phyloP scores from a whole-genome alignment of 441 rosid species.

The Pelargonium myrrhifolium region DNA sequence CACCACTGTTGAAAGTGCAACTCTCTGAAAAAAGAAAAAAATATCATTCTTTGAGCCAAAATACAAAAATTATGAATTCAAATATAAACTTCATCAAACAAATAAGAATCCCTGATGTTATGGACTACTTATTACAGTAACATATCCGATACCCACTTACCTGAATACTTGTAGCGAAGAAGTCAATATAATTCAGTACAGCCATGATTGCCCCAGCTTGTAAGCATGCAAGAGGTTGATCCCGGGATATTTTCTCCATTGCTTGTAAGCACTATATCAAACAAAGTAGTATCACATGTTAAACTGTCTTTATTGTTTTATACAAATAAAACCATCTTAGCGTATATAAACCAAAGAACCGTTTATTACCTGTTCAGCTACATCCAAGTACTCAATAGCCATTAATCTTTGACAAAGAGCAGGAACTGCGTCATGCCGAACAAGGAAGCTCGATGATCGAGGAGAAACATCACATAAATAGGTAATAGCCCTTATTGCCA shows the following conservation, averaged over 20 bases:
- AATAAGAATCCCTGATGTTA: not conserved
- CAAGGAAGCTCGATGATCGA: conserved; percentile 62
- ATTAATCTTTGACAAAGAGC: conserved; percentile 75
- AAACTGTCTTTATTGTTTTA: conserved; percentile 5
- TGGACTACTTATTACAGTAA: not conserved
- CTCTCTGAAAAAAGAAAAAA: conserved; percentile 49
- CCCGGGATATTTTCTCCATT: conserved; percentile 87
- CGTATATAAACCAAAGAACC: conserved; percentile 7
- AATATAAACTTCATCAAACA: not conserved
- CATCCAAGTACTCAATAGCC: conserved; percentile 83
- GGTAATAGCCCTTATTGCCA: conserved; percentile 84
- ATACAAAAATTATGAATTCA: not conserved
- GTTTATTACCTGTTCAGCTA: conserved; percentile 81
- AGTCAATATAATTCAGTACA: conserved; percentile 70
- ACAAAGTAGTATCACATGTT: conserved; percentile 8
- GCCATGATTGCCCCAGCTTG: conserved; percentile 92
- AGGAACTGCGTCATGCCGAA: conserved; percentile 70
- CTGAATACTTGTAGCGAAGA: conserved; percentile 86
- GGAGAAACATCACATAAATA: conserved; percentile 92
- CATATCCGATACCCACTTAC: conserved; percentile 31
- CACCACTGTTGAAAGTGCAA: conserved; percentile 84
- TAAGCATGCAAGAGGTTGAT: conserved; percentile 80
- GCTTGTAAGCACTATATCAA: conserved; percentile 85
- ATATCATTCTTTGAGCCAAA: conserved; percentile 10
- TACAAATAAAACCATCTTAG: not conserved